phyloP scores from a whole-genome alignment of 495 filamentous ascomycete species.

The Trichocladium antarcticum region DNA sequence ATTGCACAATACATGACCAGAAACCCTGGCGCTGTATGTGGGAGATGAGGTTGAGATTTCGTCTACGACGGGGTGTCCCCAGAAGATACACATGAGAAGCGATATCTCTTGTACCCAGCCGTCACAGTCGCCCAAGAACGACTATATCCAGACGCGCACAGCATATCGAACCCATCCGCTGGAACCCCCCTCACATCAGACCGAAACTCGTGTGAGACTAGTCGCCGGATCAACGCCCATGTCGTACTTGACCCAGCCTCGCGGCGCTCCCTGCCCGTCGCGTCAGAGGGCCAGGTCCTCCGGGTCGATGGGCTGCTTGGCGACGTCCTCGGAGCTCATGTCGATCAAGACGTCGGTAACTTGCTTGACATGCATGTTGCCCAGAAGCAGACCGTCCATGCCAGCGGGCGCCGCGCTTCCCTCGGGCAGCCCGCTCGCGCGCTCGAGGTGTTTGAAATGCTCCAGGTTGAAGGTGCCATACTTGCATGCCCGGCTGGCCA shows the following conservation, averaged over 20 bases:
- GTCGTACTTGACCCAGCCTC: too few species aligned
- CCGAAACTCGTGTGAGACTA: too few species aligned
- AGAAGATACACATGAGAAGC: not conserved
- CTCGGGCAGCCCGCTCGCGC: too few species aligned
- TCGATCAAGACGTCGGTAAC: too few species aligned
- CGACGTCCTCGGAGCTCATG: too few species aligned
- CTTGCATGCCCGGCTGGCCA: slow-evolving; percentile 7
- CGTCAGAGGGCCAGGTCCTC: too few species aligned
- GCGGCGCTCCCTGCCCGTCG: too few species aligned
- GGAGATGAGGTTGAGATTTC: not conserved
- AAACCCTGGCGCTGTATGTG: not conserved
- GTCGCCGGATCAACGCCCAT: too few species aligned
- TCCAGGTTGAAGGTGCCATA: slow-evolving; percentile 5
- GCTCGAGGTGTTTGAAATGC: slow-evolving; percentile 2
- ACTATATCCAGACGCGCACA: not conserved
- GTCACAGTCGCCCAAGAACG: not conserved
- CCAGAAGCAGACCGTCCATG: not conserved
- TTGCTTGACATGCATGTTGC: slow-evolving; percentile 7
- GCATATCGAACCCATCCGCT: not conserved
- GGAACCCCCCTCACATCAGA: too few species aligned
- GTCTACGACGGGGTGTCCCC: not conserved
- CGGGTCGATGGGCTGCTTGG: too few species aligned
- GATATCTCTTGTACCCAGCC: not conserved
- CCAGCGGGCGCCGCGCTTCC: not conserved
- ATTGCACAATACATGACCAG: not conserved